These are phyloP conservation scores for Penicillium corylophilum DNA, from an alignment of 2,329 filamentous ascomycete genomes.

Conservation along the genomic window DNA sequence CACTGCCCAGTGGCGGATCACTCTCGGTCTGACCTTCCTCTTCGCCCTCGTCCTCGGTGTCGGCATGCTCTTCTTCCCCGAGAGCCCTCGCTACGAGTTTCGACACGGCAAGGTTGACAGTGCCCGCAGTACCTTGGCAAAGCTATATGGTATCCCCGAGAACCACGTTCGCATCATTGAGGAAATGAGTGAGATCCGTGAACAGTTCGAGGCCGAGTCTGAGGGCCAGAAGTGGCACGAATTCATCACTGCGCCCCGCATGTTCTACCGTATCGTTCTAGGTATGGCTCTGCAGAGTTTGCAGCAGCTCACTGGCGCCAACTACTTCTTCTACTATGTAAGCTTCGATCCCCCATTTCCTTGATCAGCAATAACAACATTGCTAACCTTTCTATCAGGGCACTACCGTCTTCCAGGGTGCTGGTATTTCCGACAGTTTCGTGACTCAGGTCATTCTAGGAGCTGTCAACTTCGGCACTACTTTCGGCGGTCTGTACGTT, in stretches of 20 bases:
- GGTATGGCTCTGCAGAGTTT: conserved; percentile 45
- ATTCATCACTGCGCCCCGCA: conserved; percentile 46
- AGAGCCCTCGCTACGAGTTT: conserved; percentile 59
- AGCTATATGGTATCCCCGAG: conserved; percentile 55
- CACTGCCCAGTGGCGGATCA: conserved; percentile 52
- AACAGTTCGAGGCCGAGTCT: conserved; percentile 56
- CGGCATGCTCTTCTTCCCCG: conserved; percentile 58
- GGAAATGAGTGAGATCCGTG: conserved; percentile 57
- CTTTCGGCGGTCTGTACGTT: conserved; percentile 66
- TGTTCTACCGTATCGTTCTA: conserved; percentile 45
- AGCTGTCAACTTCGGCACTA: conserved; percentile 66
- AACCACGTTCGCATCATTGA: conserved; percentile 54
- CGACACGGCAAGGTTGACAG: conserved; percentile 53
- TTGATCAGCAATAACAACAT: background rate
- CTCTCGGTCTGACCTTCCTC: conserved; percentile 58
- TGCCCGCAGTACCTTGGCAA: conserved; percentile 53
- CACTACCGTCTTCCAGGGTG: conserved; percentile 56
- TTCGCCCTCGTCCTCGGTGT: conserved; percentile 55
- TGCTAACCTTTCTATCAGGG: conserved; percentile 46
- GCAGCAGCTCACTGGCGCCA: conserved; percentile 48
- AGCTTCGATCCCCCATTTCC: background rate
- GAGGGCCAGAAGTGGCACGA: conserved; percentile 41
- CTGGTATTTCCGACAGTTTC: conserved; percentile 64
- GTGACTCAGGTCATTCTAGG: conserved; percentile 63
- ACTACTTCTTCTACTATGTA: conserved; percentile 57